A percentile compares a stretch with the other conserved stretches of the same genome.
phyloP scores from a whole-genome alignment of 768 basidiomycete species.

The Amanita muscaria region DNA sequence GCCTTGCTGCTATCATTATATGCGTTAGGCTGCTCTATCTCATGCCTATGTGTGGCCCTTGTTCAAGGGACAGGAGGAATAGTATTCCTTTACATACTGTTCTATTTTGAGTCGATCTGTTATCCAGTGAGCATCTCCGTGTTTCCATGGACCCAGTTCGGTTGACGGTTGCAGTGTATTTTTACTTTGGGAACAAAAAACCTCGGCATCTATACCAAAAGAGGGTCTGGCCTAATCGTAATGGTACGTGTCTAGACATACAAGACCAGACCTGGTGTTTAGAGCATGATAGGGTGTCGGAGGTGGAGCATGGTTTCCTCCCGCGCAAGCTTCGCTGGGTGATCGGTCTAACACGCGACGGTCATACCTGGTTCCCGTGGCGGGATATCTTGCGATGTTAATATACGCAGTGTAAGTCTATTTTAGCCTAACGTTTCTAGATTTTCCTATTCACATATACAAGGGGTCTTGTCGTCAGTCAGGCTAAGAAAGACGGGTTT shows the following conservation, averaged over 20 bases:
- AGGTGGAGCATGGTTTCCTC: conserved; percentile 63
- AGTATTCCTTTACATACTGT: conserved; percentile 52
- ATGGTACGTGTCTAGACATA: conserved; percentile 30
- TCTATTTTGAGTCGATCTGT: conserved; percentile 74
- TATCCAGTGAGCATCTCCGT: conserved; percentile 38
- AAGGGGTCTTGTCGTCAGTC: conserved; percentile 48
- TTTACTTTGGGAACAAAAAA: conserved; percentile 62
- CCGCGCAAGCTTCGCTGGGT: conserved; percentile 49
- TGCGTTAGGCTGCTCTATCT: conserved; percentile 40
- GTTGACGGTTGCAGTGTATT: conserved; percentile 32
- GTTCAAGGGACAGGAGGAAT: conserved; percentile 46
- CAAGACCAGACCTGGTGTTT: too few relatives aligned
- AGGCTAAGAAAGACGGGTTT: conserved; percentile 41
- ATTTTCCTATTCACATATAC: too few relatives aligned
- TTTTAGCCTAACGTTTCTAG: neutral
- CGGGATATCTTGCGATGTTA: conserved; percentile 51
- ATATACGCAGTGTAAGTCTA: conserved; percentile 45
- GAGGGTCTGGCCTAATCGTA: conserved; percentile 54
- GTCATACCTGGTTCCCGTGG: conserved; percentile 53
- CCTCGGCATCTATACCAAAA: conserved; percentile 50
- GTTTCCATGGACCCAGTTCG: neutral
- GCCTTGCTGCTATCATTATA: conserved; percentile 52
- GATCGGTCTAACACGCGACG: conserved; percentile 38
- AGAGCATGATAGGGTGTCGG: conserved; percentile 34
- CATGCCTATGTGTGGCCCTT: conserved; percentile 42